These are phyloP conservation scores for Neocucurbitaria cava DNA, from an alignment of 2,329 filamentous ascomycete genomes.

Conservation along the genomic window DNA sequence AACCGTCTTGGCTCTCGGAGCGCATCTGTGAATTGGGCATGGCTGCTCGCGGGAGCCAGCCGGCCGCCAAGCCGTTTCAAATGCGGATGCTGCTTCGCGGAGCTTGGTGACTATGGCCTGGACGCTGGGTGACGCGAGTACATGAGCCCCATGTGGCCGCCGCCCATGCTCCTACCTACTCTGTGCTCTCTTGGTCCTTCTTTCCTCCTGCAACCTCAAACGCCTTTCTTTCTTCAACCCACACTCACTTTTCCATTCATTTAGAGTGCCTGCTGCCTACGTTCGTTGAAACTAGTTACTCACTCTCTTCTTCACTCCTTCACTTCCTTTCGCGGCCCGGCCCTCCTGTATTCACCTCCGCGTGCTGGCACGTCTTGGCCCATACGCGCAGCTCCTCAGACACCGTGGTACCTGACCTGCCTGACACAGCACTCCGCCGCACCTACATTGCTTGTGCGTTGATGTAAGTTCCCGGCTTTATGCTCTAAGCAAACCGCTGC, in stretches of 20 bases:
- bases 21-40: slow-evolving; percentile 30
- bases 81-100: slow-evolving; percentile 37
- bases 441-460: slow-evolving; percentile 39
- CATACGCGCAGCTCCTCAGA: slow-evolving; percentile 35
- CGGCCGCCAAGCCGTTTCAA: slow-evolving; percentile 47
- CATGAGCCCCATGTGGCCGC: slow-evolving; percentile 35
- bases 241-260: slow-evolving; percentile 36
- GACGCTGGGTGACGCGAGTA: slow-evolving; percentile 30
- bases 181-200: slow-evolving; percentile 26
- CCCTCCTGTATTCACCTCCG: slow-evolving; percentile 21
- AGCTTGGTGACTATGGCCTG: slow-evolving; percentile 41
- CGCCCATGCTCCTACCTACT: slow-evolving; percentile 11
- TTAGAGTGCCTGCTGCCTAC: slow-evolving; percentile 31
- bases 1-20: slow-evolving; percentile 31
- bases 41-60: slow-evolving; percentile 34
- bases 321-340: slow-evolving; percentile 17
- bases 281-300: slow-evolving; percentile 1
- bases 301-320: slow-evolving; percentile 17
- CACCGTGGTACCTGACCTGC: slow-evolving; percentile 12
- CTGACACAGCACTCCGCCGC: slow-evolving; percentile 35
- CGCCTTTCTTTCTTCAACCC: slow-evolving; percentile 22
- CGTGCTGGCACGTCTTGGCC: slow-evolving; percentile 52
- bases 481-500: slow-evolving; percentile 20
- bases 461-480: slow-evolving; percentile 41
- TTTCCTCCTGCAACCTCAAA: slow-evolving; percentile 23